Percentiles rank a stretch among this genome's conserved stretches.
phyloP scores from a whole-genome alignment of 2,329 filamentous ascomycete species.

The Fusarium sp. region DNA sequence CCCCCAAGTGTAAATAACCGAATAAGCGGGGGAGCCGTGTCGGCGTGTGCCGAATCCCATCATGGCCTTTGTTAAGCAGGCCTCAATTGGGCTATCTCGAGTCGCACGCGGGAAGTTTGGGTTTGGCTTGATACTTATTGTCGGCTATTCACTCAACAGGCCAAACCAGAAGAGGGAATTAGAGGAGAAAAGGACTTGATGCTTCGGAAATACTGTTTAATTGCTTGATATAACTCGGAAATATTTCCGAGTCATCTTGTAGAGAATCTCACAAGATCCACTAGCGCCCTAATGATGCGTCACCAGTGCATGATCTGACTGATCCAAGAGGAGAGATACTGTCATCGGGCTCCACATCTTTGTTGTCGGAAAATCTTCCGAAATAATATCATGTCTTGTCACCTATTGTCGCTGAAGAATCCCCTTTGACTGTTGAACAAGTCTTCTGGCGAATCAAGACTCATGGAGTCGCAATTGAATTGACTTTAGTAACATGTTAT shows the following conservation, averaged over 20 bases:
- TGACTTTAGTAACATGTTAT: neutral
- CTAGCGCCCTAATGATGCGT: neutral
- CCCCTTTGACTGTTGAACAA: neutral
- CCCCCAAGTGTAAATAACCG: neutral
- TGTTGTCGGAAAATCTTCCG: neutral
- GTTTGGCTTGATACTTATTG: neutral
- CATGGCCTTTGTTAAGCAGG: neutral
- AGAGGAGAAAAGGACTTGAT: neutral
- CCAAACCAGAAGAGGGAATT: neutral
- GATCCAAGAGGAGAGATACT: neutral
- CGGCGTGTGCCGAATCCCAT: slow-evolving; percentile 11
- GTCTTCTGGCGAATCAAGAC: neutral
- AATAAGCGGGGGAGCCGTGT: slow-evolving; percentile 18
- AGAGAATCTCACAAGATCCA: neutral
- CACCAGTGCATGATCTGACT: neutral
- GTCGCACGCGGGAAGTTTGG: neutral
- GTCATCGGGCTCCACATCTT: neutral
- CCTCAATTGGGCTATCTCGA: slow-evolving; percentile 1
- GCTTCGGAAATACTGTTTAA: neutral
- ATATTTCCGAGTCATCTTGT: neutral
- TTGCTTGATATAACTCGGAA: neutral
- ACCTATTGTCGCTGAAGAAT: neutral
- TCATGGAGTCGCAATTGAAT: neutral
- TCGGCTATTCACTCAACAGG: neutral
- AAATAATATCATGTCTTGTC: neutral